A percentile compares a stretch with the other conserved stretches of the same genome.
phyloP scores from a whole-genome alignment of 2,329 filamentous ascomycete species.

The Herpotrichia juniperi region DNA sequence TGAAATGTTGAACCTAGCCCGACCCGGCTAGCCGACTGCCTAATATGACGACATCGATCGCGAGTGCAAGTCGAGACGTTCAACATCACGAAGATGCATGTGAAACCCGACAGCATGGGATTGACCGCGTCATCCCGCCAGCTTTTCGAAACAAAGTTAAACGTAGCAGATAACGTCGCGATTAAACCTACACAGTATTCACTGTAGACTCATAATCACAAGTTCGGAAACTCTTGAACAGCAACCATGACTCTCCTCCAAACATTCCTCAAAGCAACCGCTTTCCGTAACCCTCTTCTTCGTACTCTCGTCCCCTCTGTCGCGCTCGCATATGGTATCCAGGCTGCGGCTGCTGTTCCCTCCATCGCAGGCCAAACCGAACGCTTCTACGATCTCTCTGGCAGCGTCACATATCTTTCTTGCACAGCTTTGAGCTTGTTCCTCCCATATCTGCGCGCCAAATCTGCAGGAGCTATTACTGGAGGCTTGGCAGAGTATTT shows the following conservation, averaged over 20 bases:
- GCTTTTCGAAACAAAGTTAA: background rate
- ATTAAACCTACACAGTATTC: background rate
- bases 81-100: slow-evolving; percentile 21
- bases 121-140: slow-evolving; percentile 3
- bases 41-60: slow-evolving; percentile 36
- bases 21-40: background rate
- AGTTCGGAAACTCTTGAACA: background rate
- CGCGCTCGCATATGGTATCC: slow-evolving; percentile 67
- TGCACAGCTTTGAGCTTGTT: slow-evolving; percentile 68
- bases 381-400: slow-evolving; percentile 72
- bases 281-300: slow-evolving; percentile 67
- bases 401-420: slow-evolving; percentile 69
- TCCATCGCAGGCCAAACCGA: slow-evolving; percentile 67
- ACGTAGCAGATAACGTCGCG: background rate
- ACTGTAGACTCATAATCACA: background rate
- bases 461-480: slow-evolving; percentile 53
- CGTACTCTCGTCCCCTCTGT: slow-evolving; percentile 67
- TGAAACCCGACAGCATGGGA: slow-evolving; percentile 6
- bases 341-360: slow-evolving; percentile 66
- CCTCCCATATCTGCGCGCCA: slow-evolving; percentile 64
- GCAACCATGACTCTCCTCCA: slow-evolving; percentile 45
- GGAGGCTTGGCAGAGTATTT: slow-evolving; percentile 42
- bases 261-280: slow-evolving; percentile 63
- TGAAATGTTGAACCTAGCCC: background rate
- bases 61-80: slow-evolving; percentile 23